Conservation (phyloP, 192 early-diverging fungal genomes). For the Mortierella hygrophila region DNA sequence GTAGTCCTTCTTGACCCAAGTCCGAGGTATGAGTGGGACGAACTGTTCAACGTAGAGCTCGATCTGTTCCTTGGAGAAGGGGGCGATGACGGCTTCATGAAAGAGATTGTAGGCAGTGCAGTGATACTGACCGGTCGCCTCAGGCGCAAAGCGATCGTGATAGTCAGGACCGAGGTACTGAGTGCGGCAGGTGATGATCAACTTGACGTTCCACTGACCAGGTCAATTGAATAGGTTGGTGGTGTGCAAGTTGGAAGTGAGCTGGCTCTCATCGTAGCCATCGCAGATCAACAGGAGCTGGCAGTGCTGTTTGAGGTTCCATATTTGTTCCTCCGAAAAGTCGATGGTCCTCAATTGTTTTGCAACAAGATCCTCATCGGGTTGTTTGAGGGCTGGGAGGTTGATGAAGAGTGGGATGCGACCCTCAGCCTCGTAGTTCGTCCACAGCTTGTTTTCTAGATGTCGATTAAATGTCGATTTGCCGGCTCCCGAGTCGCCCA, state of each 20-base stretch:
- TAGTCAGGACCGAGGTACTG: background rate
- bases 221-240: background rate
- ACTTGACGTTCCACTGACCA: background rate
- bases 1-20: background rate
- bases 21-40: background rate
- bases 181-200: background rate
- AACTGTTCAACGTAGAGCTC: background rate
- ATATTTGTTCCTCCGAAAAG: no score
- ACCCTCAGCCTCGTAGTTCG: no score
- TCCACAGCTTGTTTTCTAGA: no score
- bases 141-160: background rate
- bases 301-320: no score
- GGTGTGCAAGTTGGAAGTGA: background rate
- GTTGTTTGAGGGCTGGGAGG: no score
- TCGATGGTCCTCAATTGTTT: no score
- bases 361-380: no score
- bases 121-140: background rate
- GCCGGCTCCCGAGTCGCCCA: no score
- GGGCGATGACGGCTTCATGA: background rate
- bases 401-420: no score
- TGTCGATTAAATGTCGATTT: no score
- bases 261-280: no score
- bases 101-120: background rate
- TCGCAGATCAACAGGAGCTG: no score
- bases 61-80: constrained; percentile 5